Conservation (phyloP, 352 stramenopile species). For the Phytophthora fragariae region DNA sequence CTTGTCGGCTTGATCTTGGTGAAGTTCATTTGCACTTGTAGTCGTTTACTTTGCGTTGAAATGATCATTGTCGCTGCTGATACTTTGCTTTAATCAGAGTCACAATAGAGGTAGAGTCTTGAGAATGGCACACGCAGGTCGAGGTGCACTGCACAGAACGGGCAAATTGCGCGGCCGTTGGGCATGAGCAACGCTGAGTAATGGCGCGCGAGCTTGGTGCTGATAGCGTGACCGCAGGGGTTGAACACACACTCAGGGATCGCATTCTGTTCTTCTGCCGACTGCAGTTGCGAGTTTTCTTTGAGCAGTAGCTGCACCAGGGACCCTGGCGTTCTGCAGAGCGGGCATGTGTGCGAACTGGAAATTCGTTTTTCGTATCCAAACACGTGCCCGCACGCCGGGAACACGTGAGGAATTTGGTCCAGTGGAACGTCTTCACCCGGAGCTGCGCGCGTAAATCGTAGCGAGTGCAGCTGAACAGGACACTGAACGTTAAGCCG, state of each 20-base stretch:
- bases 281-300: constrained; percentile 78
- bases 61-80: neutral
- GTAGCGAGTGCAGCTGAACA: constrained; percentile 75
- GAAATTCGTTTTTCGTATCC: constrained; percentile 80
- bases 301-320: constrained; percentile 78
- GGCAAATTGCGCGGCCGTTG: constrained; percentile 80
- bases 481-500: constrained; percentile 78
- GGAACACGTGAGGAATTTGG: constrained; percentile 79
- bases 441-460: constrained; percentile 49
- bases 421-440: constrained; percentile 60
- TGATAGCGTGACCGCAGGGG: constrained; percentile 84
- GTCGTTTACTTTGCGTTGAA: constrained; percentile 1
- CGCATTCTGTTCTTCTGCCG: constrained; percentile 57
- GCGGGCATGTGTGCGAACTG: constrained; percentile 59
- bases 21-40: neutral
- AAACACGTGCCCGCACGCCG: constrained; percentile 83
- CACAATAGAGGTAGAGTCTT: constrained; percentile 80
- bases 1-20: neutral
- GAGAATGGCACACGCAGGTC: constrained; percentile 71
- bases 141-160: constrained; percentile 80
- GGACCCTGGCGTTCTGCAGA: constrained; percentile 70
- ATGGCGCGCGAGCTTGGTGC: constrained; percentile 62
- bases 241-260: constrained; percentile 86
- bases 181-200: constrained; percentile 75
- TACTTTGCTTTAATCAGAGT: constrained; percentile 40